phyloP scores from a whole-genome alignment of 306 rosid genomes.

The Corylus avellana region DNA sequence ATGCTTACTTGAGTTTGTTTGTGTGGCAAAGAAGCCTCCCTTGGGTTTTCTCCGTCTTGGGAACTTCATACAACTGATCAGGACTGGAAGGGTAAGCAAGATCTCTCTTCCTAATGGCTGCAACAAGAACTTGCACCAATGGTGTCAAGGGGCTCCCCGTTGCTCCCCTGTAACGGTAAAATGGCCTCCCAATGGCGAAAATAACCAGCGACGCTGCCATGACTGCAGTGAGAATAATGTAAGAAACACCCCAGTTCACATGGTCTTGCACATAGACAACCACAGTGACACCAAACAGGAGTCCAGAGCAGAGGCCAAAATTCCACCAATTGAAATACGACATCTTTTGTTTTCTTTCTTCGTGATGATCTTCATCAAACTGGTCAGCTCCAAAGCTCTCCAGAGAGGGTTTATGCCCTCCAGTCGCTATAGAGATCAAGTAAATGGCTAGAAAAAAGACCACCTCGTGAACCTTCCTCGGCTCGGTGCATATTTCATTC shows the following conservation, averaged over 20 bases:
- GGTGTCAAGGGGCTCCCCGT: conserved; percentile 93
- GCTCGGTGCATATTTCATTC: conserved; percentile 40
- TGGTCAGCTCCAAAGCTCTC: conserved; percentile 98
- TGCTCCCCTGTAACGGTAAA: conserved; percentile 62
- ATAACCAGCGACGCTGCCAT: conserved; percentile 71
- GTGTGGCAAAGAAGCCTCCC: conserved; percentile 75
- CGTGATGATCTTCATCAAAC: conserved; percentile 68
- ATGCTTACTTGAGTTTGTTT: conserved; percentile 65
- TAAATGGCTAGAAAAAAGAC: conserved; percentile 76
- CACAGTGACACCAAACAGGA: conserved; percentile 77
- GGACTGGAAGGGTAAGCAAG: conserved; percentile 61
- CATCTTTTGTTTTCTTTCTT: conserved; percentile 80
- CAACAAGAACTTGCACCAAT: conserved; percentile 81
- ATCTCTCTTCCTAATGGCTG: conserved; percentile 69
- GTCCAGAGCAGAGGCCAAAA: conserved; percentile 73
- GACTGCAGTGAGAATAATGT: conserved; percentile 56
- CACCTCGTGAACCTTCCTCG: conserved; percentile 69
- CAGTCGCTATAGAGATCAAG: conserved; percentile 78
- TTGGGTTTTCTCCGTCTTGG: conserved; percentile 33
- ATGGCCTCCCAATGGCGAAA: conserved; percentile 66
- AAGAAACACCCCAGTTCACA: conserved; percentile 75
- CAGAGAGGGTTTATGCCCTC: conserved; percentile 87
- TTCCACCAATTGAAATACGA: conserved; percentile 98
- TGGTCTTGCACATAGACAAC: conserved; percentile 82
- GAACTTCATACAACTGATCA: conserved; percentile 56